A percentile compares a stretch with the other conserved stretches of the same genome.
Conservation (phyloP, 2,329 filamentous ascomycete species). For the Stagonosporopsis rhizophila region DNA sequence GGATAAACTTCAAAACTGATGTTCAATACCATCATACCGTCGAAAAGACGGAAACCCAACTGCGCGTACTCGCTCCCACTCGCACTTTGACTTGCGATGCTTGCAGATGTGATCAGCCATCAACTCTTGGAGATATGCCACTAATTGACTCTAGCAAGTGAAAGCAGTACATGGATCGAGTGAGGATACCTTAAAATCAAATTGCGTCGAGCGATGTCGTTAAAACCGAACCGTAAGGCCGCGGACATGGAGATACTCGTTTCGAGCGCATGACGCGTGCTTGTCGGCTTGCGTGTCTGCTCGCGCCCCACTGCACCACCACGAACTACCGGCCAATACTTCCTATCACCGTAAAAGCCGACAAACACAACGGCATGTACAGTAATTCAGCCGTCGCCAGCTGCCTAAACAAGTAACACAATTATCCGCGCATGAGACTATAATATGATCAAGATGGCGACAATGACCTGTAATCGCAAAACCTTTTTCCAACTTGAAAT, state of each 20-base stretch:
- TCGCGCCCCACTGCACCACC: constrained; percentile 29
- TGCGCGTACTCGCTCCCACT: neutral
- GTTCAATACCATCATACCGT: constrained; percentile 48
- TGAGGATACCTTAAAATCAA: neutral
- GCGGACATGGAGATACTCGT: neutral
- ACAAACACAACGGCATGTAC: constrained; percentile 17
- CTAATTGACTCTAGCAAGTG: neutral
- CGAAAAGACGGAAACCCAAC: constrained; percentile 33
- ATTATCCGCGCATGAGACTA: constrained; percentile 19
- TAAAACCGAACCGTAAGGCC: neutral
- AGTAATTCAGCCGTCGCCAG: constrained; percentile 25
- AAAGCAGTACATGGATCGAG: neutral
- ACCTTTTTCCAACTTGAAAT: neutral
- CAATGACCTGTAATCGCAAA: neutral
- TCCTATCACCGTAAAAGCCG: constrained; percentile 44
- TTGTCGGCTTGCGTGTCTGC: constrained; percentile 9
- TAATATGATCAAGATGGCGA: neutral
- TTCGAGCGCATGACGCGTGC: constrained; percentile 24
- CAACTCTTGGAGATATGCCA: neutral
- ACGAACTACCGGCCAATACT: constrained; percentile 22
- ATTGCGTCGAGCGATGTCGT: neutral
- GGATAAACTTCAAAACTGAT: constrained; percentile 49
- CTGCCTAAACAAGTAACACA: constrained; percentile 31
- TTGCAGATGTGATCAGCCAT: neutral
- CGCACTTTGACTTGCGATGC: neutral